A percentile compares a stretch with the other conserved stretches of the same genome.
Conservation (phyloP, 805 yeast species). For the Wickerhamomyces bovis region DNA sequence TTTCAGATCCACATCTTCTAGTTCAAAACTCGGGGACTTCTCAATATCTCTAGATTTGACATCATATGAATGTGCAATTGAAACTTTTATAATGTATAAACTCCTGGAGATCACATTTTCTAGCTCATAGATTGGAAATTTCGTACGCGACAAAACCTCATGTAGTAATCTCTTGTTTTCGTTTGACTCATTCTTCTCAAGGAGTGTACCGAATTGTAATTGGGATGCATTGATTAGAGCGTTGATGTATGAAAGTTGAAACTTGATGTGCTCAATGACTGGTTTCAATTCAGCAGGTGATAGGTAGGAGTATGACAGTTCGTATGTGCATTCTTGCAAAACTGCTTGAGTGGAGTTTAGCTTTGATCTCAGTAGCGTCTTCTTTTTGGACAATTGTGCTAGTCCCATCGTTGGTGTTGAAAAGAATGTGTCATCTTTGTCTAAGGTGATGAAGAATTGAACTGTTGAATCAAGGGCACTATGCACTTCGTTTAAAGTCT, state of each 20-base stretch:
- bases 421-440: constrained; percentile 13
- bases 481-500: constrained; percentile 35
- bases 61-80: constrained; percentile 36
- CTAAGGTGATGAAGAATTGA: constrained; percentile 31
- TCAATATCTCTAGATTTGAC: constrained; percentile 19
- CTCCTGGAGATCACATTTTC: constrained; percentile 29
- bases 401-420: constrained; percentile 23
- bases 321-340: constrained; percentile 42
- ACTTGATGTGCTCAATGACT: constrained; percentile 27
- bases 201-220: constrained; percentile 32
- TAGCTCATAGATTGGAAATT: constrained; percentile 28
- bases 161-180: constrained; percentile 28
- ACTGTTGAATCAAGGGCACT: constrained; percentile 32
- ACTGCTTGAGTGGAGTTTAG: constrained; percentile 32
- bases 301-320: constrained; percentile 40
- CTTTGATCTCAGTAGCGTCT: constrained; percentile 28
- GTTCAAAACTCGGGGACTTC: constrained; percentile 8
- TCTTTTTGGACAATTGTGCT: constrained; percentile 29
- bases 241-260: constrained; percentile 29
- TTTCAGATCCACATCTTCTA: constrained; percentile 17
- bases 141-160: constrained; percentile 26
- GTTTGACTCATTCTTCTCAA: constrained; percentile 14
- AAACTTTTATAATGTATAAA: constrained; percentile 26
- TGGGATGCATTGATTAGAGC: constrained; percentile 45
- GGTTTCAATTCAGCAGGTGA: constrained; percentile 37